Evolutionary conservation across 345 rosid species (phyloP).

Genomic region (Camelina sativa): DNA sequence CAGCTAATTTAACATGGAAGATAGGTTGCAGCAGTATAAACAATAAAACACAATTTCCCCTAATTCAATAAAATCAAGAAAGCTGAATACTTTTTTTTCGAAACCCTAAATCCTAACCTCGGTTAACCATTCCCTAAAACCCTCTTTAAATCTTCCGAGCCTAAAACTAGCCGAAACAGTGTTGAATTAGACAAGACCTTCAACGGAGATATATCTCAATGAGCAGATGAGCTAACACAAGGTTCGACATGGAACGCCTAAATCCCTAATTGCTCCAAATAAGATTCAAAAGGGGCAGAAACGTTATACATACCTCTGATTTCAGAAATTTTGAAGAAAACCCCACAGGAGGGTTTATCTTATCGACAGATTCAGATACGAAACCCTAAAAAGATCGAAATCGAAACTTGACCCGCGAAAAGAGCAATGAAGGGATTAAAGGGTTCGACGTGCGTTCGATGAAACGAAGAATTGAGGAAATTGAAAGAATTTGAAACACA

Average conservation of each 20-base stretch:
- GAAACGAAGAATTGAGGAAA: constrained; percentile 22
- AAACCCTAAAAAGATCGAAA: constrained; percentile 43
- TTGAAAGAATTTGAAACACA: neutral
- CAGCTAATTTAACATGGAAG: neutral
- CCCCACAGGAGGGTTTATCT: neutral
- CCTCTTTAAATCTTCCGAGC: constrained; percentile 15
- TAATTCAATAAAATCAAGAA: neutral
- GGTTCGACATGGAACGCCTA: constrained; percentile 14
- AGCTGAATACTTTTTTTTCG: constrained; percentile 18
- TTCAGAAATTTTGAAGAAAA: neutral
- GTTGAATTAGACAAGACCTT: constrained; percentile 1
- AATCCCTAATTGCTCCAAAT: constrained; percentile 14
- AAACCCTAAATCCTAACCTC: constrained; percentile 37
- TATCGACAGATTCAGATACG: constrained; percentile 35
- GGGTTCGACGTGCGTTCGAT: constrained; percentile 22
- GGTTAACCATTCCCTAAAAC: constrained; percentile 32
- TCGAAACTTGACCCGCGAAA: constrained; percentile 32
- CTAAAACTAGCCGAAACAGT: constrained; percentile 8
- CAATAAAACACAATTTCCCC: neutral
- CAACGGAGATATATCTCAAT: neutral
- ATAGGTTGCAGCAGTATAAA: neutral
- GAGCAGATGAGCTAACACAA: constrained; percentile 8
- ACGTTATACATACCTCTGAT: constrained; percentile 27
- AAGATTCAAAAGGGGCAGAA: neutral
- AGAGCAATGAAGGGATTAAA: constrained; percentile 22